A percentile compares a stretch with the other conserved stretches of the same genome.
Evolutionary conservation across 1,284 basidiomycete species (phyloP).

Genomic region (Cryptococcus floricola): DNA sequence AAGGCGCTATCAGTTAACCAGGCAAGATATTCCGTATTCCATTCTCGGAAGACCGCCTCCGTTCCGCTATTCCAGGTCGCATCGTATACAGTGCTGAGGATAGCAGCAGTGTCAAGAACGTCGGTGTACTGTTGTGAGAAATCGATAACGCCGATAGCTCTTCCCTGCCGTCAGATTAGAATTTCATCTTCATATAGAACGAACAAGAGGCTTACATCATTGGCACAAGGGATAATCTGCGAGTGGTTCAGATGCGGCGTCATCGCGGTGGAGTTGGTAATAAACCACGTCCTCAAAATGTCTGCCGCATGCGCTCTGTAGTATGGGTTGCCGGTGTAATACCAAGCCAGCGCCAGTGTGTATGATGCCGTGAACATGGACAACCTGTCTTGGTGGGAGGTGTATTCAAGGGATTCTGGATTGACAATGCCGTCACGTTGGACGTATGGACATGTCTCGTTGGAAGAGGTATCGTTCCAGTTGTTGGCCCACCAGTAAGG

Average conservation of each 20-base stretch:
- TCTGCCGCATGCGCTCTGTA: neutral
- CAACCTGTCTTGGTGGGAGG: neutral
- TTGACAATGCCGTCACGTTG: neutral
- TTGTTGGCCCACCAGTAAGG: neutral
- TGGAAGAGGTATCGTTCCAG: neutral
- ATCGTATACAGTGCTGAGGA: neutral
- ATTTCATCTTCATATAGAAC: neutral
- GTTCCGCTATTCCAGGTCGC: neutral
- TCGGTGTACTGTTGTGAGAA: neutral
- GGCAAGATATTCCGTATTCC: neutral
- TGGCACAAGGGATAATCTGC: neutral
- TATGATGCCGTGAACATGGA: neutral
- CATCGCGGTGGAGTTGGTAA: neutral
- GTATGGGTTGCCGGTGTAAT: neutral
- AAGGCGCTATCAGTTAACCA: neutral
- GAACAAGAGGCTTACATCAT: neutral
- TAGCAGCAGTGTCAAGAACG: neutral
- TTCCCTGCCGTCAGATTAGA: neutral
- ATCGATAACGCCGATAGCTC: neutral
- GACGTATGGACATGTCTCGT: neutral
- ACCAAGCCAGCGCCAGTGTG: neutral
- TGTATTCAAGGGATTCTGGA: neutral
- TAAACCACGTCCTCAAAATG: neutral
- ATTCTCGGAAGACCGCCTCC: neutral
- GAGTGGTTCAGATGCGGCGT: neutral